Evolutionary conservation across 345 rosid species (phyloP).

Genomic region (Clausena lansium): DNA sequence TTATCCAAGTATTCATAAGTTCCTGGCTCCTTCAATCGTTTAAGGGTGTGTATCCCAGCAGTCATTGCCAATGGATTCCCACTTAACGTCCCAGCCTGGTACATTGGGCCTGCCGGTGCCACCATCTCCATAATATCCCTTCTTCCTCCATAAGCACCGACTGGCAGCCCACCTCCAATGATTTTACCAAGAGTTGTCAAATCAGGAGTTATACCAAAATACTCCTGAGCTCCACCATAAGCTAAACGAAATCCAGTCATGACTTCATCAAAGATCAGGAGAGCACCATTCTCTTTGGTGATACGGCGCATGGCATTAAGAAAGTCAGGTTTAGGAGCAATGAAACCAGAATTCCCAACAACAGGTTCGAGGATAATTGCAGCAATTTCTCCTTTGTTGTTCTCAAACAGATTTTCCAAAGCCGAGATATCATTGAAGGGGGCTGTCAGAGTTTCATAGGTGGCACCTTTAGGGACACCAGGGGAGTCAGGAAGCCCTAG

Average conservation of each 20-base stretch:
- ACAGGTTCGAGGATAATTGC: slow-evolving; percentile 86
- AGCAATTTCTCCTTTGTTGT: slow-evolving; percentile 70
- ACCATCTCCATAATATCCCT: slow-evolving; percentile 95
- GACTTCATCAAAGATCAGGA: slow-evolving; percentile 88
- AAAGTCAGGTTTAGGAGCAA: slow-evolving; percentile 69
- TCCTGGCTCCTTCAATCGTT: slow-evolving; percentile 68
- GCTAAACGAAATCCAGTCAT: slow-evolving; percentile 92
- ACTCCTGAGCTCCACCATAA: slow-evolving; percentile 94
- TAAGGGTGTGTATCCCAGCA: slow-evolving; percentile 79
- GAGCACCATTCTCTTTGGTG: slow-evolving; percentile 61
- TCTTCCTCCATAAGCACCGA: slow-evolving; percentile 96
- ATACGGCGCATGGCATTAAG: slow-evolving; percentile 54
- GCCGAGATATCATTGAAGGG: slow-evolving; percentile 68
- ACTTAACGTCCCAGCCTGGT: slow-evolving; percentile 95
- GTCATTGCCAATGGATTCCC: slow-evolving; percentile 98
- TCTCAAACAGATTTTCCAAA: slow-evolving; percentile 53
- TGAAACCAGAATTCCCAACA: slow-evolving; percentile 89
- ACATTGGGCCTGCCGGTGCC: slow-evolving; percentile 98
- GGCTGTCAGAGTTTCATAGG: slow-evolving; percentile 74
- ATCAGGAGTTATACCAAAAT: slow-evolving; percentile 78
- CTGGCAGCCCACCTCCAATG: slow-evolving; percentile 90
- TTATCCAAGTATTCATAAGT: slow-evolving; percentile 73
- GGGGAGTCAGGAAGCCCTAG: slow-evolving; percentile 92
- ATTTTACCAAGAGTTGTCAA: slow-evolving; percentile 86
- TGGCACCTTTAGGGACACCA: slow-evolving; percentile 89